Evolutionary conservation across 768 basidiomycete species (phyloP).

Genomic region (Lactifluus hygrophoroides): DNA sequence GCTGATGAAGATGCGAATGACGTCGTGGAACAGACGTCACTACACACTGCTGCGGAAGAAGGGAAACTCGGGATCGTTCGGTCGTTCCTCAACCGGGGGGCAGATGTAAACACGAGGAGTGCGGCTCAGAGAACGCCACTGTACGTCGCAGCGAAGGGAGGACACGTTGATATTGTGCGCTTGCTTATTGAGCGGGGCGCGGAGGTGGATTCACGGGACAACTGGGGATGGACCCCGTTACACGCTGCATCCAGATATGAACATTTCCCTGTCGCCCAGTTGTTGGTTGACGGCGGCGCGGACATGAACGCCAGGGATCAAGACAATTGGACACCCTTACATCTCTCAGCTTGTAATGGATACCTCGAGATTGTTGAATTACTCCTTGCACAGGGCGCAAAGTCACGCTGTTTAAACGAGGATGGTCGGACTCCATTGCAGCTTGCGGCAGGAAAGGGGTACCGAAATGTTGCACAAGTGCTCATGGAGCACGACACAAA

Average conservation of each 20-base stretch:
- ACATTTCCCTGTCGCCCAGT: neutral
- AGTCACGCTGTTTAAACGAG: neutral
- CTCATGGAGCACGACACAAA: neutral
- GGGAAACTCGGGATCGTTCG: neutral
- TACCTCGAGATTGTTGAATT: neutral
- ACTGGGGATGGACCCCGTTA: neutral
- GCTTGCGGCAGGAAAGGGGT: neutral
- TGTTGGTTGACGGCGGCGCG: neutral
- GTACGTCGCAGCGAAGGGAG: neutral
- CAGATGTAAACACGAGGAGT: neutral
- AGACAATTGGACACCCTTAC: neutral
- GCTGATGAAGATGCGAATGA: neutral
- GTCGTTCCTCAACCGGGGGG: neutral
- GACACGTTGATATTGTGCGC: neutral
- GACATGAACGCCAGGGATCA: neutral
- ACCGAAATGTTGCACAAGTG: neutral
- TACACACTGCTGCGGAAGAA: neutral
- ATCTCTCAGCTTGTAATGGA: neutral
- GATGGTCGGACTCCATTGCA: neutral
- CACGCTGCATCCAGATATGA: neutral
- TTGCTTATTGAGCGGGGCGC: neutral
- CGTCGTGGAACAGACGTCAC: neutral
- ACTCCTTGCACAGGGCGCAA: neutral
- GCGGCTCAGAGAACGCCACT: neutral
- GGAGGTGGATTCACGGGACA: slow-evolving; percentile 1